Evolutionary conservation across 768 basidiomycete genomes (phyloP).

Genomic region (Coprinopsis cinerea): DNA sequence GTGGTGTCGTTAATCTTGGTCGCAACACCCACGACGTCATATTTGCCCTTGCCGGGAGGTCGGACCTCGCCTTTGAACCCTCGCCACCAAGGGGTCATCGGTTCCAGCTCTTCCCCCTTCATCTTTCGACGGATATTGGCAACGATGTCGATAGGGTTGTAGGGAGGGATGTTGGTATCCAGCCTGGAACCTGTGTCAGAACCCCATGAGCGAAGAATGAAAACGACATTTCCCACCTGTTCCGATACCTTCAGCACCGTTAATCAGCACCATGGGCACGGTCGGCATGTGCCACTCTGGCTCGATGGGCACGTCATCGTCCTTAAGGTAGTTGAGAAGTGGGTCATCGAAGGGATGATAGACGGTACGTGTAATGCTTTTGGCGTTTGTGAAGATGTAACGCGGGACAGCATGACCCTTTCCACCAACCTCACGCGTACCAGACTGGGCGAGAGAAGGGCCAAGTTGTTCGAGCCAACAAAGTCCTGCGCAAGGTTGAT

Average conservation of each 20-base stretch:
- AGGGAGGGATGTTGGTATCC: slow-evolving; percentile 91
- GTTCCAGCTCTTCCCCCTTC: slow-evolving; percentile 73
- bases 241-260: slow-evolving; percentile 96
- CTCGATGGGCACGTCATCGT: slow-evolving; percentile 83
- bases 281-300: slow-evolving; percentile 94
- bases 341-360: slow-evolving; percentile 85
- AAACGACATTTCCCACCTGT: slow-evolving; percentile 55
- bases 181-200: no score
- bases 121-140: slow-evolving; percentile 82
- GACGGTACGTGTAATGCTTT: slow-evolving; percentile 64
- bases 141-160: slow-evolving; percentile 88
- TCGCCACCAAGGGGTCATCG: slow-evolving; percentile 97
- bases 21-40: slow-evolving; percentile 69
- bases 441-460: slow-evolving; percentile 85
- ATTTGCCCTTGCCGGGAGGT: slow-evolving; percentile 77
- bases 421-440: slow-evolving; percentile 88
- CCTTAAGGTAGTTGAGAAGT: slow-evolving; percentile 75
- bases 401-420: slow-evolving; percentile 96
- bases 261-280: slow-evolving; percentile 82
- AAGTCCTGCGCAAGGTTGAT: slow-evolving; percentile 91
- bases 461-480: slow-evolving; percentile 94
- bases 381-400: slow-evolving; percentile 88
- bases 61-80: slow-evolving; percentile 90
- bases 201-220: background rate
- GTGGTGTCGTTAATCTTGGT: slow-evolving; percentile 82